phyloP scores from a whole-genome alignment of 176 grass and related monocot species.

The Avena sativa region DNA sequence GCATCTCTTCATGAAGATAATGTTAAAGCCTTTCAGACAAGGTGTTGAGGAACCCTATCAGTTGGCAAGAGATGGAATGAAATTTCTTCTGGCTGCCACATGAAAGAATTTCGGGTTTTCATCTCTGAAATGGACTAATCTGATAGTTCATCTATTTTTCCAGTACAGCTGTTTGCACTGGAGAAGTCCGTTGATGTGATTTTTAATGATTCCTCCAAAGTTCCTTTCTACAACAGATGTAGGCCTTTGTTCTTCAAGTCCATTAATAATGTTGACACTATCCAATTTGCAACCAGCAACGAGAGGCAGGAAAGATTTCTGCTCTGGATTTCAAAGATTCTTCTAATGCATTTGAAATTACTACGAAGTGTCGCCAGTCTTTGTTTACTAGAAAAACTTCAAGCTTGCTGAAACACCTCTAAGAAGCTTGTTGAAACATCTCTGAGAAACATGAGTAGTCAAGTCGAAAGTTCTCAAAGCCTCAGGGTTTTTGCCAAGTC shows the following conservation, averaged over 20 bases:
- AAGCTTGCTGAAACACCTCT: constrained; percentile 1
- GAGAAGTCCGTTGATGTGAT: background rate
- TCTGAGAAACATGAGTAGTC: background rate
- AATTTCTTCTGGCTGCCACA: background rate
- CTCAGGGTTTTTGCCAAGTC: too few species aligned
- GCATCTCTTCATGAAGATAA: background rate
- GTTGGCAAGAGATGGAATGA: background rate
- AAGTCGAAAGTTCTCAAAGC: background rate
- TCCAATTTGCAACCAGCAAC: background rate
- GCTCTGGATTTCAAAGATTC: background rate
- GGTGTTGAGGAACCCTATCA: background rate
- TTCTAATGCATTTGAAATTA: constrained; percentile 13
- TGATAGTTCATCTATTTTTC: background rate
- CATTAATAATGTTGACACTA: background rate
- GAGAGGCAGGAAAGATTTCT: background rate
- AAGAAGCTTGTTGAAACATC: background rate
- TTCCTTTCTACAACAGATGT: background rate
- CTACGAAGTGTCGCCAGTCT: background rate
- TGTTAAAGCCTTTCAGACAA: background rate
- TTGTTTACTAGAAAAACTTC: background rate
- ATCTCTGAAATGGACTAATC: background rate
- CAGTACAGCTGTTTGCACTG: background rate
- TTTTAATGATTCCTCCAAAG: background rate
- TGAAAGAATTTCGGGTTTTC: background rate
- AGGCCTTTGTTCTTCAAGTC: background rate